These are phyloP conservation scores for Starmera quercuum DNA, from an alignment of 805 yeast species.

Conservation along the genomic window DNA sequence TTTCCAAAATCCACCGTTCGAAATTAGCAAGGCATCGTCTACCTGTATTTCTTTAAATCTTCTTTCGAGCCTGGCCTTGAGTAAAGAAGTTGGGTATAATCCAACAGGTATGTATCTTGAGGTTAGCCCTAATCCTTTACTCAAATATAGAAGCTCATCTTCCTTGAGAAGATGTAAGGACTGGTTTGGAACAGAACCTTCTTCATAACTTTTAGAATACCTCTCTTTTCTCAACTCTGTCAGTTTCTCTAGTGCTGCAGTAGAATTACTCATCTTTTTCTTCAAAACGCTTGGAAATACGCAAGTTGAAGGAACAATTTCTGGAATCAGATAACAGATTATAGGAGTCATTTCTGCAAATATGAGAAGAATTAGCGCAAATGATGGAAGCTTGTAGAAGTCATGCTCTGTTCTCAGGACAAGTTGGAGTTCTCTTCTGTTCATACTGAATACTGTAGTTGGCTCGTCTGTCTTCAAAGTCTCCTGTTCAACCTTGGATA, in stretches of 20 bases:
- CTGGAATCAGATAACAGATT: slow-evolving; percentile 45
- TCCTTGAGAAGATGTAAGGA: slow-evolving; percentile 42
- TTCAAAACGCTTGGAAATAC: slow-evolving; percentile 34
- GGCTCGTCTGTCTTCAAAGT: slow-evolving; percentile 19
- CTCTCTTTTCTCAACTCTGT: slow-evolving; percentile 8
- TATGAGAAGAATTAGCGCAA: slow-evolving; percentile 36
- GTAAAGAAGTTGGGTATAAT: slow-evolving; percentile 29
- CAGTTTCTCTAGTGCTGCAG: slow-evolving; percentile 10
- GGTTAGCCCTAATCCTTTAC: slow-evolving; percentile 29
- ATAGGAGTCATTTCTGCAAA: slow-evolving; percentile 51
- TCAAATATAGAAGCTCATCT: slow-evolving; percentile 28
- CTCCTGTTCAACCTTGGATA: slow-evolving; percentile 27
- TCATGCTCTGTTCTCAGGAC: slow-evolving; percentile 36
- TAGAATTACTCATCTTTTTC: slow-evolving; percentile 25
- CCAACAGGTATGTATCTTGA: slow-evolving; percentile 32
- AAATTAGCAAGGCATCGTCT: slow-evolving; percentile 39
- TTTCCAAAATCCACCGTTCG: slow-evolving; percentile 36
- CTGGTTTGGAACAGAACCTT: slow-evolving; percentile 23
- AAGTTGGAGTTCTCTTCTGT: slow-evolving; percentile 38
- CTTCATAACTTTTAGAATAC: slow-evolving; percentile 8
- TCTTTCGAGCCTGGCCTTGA: slow-evolving; percentile 28
- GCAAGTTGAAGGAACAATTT: slow-evolving; percentile 52
- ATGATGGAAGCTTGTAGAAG: slow-evolving; percentile 43
- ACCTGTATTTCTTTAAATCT: slow-evolving; percentile 39
- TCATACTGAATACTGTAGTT: slow-evolving; percentile 27